Conservation (phyloP, 345 rosid species). For the Mallotus nudiflorus region DNA sequence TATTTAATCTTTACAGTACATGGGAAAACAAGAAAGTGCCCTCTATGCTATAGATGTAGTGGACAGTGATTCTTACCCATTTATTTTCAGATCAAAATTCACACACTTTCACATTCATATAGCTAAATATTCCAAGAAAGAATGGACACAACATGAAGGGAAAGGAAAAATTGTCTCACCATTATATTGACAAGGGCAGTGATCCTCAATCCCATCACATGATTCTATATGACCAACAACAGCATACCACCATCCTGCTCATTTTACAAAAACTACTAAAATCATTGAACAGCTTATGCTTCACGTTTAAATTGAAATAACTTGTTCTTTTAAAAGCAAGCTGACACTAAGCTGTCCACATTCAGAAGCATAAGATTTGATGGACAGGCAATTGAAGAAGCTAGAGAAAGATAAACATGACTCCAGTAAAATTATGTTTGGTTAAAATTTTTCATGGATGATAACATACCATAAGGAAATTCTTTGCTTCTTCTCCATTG, state of each 20-base stretch:
- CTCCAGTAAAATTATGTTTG: too few relatives aligned
- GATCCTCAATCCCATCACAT: conserved; percentile 68
- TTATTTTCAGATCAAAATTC: neutral
- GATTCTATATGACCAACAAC: conserved; percentile 83
- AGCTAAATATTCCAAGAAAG: neutral
- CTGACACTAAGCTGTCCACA: neutral
- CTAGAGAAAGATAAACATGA: too few relatives aligned
- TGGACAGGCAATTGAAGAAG: too few relatives aligned
- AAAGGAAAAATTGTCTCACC: conserved; percentile 39
- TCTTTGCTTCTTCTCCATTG: conserved; percentile 95
- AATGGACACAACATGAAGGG: neutral
- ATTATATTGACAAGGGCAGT: conserved; percentile 59
- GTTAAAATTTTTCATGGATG: too few relatives aligned
- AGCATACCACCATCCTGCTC: conserved; percentile 97
- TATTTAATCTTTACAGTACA: neutral
- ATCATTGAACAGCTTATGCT: neutral
- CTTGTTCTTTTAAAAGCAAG: neutral
- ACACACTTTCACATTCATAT: neutral
- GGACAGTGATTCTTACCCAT: neutral
- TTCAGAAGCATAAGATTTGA: neutral
- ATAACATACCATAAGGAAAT: conserved; percentile 59
- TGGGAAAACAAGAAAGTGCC: neutral
- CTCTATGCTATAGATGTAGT: neutral
- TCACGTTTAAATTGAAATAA: too few relatives aligned
- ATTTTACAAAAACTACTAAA: neutral